phyloP scores from a whole-genome alignment of 163 green algal genomes.

The Coccomyxa subellipsoidea region DNA sequence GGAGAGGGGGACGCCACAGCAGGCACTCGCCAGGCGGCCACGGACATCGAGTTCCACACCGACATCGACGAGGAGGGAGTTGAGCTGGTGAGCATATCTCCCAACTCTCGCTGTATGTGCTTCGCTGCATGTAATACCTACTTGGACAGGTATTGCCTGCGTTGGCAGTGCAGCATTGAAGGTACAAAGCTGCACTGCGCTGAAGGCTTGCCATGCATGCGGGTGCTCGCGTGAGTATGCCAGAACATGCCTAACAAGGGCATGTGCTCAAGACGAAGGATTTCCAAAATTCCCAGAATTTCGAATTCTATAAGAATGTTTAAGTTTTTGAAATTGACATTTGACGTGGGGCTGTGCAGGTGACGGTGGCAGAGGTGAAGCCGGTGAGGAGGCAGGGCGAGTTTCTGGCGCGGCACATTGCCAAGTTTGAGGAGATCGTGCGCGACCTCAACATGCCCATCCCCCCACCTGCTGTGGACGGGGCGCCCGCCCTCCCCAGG shows the following conservation, averaged over 20 bases:
- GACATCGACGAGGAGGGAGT: conserved; percentile 48
- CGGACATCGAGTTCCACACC: conserved; percentile 73
- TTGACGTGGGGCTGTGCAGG: not conserved
- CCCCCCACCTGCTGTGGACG: not conserved
- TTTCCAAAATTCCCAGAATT: not conserved
- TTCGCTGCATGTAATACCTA: not conserved
- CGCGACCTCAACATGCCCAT: conserved; percentile 34
- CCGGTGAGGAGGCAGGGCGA: conserved; percentile 31
- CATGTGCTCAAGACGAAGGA: too few species aligned
- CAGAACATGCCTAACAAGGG: too few species aligned
- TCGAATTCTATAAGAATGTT: not conserved
- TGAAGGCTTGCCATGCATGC: not conserved
- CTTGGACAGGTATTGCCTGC: too few species aligned
- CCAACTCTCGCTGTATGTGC: not conserved
- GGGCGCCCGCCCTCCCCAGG: not conserved
- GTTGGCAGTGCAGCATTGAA: too few species aligned
- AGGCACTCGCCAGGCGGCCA: conserved; percentile 45
- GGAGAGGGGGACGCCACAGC: conserved; percentile 23
- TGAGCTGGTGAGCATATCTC: not conserved
- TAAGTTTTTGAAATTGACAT: not conserved
- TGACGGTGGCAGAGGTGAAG: conserved; percentile 49
- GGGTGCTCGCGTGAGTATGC: not conserved
- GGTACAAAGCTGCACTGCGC: too few species aligned
- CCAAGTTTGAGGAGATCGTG: conserved; percentile 53
- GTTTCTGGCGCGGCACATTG: conserved; percentile 51